phyloP scores from a whole-genome alignment of 352 stramenopile species.

The Phytophthora hibernalis region DNA sequence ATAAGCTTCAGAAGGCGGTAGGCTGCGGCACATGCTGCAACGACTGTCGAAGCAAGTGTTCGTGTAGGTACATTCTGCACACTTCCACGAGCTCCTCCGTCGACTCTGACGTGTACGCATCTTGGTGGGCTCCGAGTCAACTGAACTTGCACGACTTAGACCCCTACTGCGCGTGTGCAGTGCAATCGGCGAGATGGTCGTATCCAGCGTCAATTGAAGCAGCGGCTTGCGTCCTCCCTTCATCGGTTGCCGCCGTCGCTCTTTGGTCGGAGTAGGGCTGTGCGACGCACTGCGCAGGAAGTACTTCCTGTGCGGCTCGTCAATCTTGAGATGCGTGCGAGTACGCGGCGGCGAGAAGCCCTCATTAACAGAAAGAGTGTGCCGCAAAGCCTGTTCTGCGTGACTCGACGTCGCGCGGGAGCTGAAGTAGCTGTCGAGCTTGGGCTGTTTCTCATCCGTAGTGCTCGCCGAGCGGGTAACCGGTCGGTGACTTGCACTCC shows the following conservation, averaged over 20 bases:
- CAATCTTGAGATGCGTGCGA: constrained; percentile 30
- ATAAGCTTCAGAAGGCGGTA: constrained; percentile 35
- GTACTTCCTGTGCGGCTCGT: constrained; percentile 37
- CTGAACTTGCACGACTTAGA: constrained; percentile 21
- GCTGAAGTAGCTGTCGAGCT: constrained; percentile 51
- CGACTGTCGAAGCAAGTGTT: constrained; percentile 78
- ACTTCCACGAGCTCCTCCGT: constrained; percentile 57
- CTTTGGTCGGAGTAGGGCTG: constrained; percentile 42
- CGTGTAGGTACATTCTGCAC: constrained; percentile 68
- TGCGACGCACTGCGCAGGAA: constrained; percentile 45
- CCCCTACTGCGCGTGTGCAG: constrained; percentile 44
- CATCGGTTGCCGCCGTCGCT: constrained; percentile 20
- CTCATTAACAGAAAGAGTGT: constrained; percentile 24
- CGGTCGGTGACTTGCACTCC: constrained; percentile 23
- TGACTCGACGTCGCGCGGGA: constrained; percentile 28
- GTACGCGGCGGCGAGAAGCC: constrained; percentile 26
- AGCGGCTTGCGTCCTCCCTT: constrained; percentile 40
- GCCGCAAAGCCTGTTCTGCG: constrained; percentile 23
- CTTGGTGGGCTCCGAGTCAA: constrained; percentile 30
- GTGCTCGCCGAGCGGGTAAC: constrained; percentile 35
- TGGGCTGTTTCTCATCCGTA: constrained; percentile 48
- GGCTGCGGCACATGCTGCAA: constrained; percentile 73
- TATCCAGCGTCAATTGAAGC: constrained; percentile 50
- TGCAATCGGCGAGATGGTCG: constrained; percentile 38
- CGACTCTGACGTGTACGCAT: constrained; percentile 47